Conservation (phyloP, 768 basidiomycete genomes). For the Kwoniella bestiolae region DNA sequence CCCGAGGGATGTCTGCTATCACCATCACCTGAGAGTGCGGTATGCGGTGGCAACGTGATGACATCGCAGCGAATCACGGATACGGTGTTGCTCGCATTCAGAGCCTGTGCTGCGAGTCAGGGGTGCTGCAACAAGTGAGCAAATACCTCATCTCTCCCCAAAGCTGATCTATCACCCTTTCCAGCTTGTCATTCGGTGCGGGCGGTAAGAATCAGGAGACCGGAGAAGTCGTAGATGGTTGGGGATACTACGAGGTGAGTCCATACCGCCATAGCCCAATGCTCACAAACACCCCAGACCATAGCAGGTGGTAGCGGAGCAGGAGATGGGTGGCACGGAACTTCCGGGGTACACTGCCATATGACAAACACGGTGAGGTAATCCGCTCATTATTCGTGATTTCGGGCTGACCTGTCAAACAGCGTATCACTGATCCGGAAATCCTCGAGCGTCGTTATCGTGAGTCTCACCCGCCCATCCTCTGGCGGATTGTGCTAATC, state of each 20-base stretch:
- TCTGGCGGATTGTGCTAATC: not conserved
- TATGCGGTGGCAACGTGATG: slow-evolving; percentile 59
- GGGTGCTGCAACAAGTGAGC: slow-evolving; percentile 77
- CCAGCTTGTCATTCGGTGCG: slow-evolving; percentile 85
- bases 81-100: slow-evolving; percentile 88
- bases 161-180: not conserved
- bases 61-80: slow-evolving; percentile 80
- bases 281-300: slow-evolving; percentile 18
- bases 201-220: slow-evolving; percentile 69
- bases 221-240: slow-evolving; percentile 51
- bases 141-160: not conserved
- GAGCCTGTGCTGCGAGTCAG: slow-evolving; percentile 88
- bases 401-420: not conserved
- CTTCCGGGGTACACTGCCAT: slow-evolving; percentile 37
- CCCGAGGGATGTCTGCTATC: slow-evolving; percentile 76
- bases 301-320: slow-evolving; percentile 42
- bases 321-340: slow-evolving; percentile 47
- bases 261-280: not conserved
- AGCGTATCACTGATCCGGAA: slow-evolving; percentile 70
- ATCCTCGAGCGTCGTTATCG: slow-evolving; percentile 89
- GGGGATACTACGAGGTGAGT: slow-evolving; percentile 72
- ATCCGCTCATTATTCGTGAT: not conserved
- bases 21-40: slow-evolving; percentile 83
- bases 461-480: slow-evolving; percentile 12
- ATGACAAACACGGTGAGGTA: slow-evolving; percentile 35